Evolutionary conservation across 2,329 filamentous ascomycete genomes (phyloP).

Genomic region (Chalaropsis thielavioides): DNA sequence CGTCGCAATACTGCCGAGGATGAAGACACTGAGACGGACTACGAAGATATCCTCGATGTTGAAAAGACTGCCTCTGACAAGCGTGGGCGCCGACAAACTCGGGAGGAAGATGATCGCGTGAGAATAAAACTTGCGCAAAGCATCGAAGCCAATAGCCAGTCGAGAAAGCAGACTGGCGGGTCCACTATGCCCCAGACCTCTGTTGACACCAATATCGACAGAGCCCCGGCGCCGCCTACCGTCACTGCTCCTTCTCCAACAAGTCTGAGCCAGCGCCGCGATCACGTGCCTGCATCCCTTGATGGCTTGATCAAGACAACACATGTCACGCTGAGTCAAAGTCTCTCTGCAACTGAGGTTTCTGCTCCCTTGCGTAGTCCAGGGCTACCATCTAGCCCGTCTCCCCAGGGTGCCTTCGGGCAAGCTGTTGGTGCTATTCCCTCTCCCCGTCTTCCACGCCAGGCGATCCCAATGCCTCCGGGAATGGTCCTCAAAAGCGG

Average conservation of each 20-base stretch:
- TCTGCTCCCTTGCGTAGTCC: conserved; percentile 39
- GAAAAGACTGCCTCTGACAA: conserved; percentile 46
- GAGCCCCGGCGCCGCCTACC: conserved; percentile 6
- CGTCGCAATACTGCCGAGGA: conserved; percentile 32
- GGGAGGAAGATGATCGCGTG: conserved; percentile 73
- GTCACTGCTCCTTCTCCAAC: conserved; percentile 24
- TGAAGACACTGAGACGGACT: conserved; percentile 62
- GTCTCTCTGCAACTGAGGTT: conserved; percentile 18
- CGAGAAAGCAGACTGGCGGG: conserved; percentile 53
- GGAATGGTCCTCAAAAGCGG: neutral
- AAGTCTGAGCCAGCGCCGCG: conserved; percentile 27
- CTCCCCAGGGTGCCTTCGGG: conserved; percentile 30
- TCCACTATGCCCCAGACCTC: neutral
- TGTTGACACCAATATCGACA: conserved; percentile 15
- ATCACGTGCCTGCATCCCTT: conserved; percentile 35
- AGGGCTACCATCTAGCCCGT: conserved; percentile 45
- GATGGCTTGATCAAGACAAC: conserved; percentile 35
- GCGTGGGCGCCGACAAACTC: conserved; percentile 66
- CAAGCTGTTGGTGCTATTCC: neutral
- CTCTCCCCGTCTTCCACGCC: conserved; percentile 58
- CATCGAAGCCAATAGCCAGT: conserved; percentile 58
- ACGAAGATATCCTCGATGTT: conserved; percentile 61
- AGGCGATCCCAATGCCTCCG: conserved; percentile 57
- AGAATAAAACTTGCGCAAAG: conserved; percentile 52
- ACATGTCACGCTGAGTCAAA: conserved; percentile 20